Conservation (phyloP, 2,329 filamentous ascomycete genomes). For the Colletotrichum lentis region DNA sequence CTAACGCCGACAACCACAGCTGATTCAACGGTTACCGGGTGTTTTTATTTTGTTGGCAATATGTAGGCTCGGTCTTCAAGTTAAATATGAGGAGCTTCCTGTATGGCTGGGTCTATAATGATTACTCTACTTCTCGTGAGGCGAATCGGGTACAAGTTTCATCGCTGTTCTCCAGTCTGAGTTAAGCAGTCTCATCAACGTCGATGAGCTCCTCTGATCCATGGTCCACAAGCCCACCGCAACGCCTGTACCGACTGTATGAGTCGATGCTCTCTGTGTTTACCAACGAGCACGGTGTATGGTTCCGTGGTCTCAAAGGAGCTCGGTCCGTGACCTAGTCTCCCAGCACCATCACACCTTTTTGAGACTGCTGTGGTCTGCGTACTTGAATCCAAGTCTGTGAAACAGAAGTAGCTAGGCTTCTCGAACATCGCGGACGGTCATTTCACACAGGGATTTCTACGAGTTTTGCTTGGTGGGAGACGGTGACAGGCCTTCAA, state of each 20-base stretch:
- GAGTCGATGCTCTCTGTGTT: constrained; percentile 62
- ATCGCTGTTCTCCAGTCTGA: background rate
- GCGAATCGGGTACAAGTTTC: background rate
- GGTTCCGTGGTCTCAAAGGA: constrained; percentile 73
- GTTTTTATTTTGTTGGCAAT: no score
- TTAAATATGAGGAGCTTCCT: constrained; percentile 45
- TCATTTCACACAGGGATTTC: no score
- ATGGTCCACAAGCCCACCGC: constrained; percentile 81
- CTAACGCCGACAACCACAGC: background rate
- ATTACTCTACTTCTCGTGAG: background rate
- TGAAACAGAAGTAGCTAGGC: constrained; percentile 82
- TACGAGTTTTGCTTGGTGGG: no score
- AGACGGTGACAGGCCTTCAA: no score
- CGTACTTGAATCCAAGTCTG: constrained; percentile 89
- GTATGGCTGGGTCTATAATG: background rate
- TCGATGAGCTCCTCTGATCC: constrained; percentile 72
- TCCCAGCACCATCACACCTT: constrained; percentile 72
- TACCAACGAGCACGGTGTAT: constrained; percentile 81
- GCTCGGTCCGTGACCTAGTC: constrained; percentile 83
- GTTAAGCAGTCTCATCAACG: constrained; percentile 81
- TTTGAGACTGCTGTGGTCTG: constrained; percentile 76
- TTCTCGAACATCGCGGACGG: constrained; percentile 81
- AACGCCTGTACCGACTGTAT: constrained; percentile 67
- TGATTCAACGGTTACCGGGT: background rate
- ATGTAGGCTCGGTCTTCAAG: background rate